These are phyloP conservation scores for Aquilaria malaccensis DNA, from an alignment of 345 rosid species.

Conservation along the genomic window DNA sequence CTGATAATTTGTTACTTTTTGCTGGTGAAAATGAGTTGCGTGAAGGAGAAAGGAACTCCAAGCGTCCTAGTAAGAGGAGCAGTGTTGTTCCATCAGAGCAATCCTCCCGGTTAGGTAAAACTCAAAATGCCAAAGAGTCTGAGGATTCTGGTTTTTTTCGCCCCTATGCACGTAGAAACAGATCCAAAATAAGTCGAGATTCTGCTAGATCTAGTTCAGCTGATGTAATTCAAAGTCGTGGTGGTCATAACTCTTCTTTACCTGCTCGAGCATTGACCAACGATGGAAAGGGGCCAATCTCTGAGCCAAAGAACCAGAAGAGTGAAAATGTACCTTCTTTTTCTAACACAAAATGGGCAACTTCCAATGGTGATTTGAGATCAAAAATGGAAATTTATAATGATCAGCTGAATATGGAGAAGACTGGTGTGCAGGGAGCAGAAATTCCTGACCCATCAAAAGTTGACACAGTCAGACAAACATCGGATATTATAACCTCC, in stretches of 20 bases:
- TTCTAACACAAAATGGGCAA: constrained; percentile 32
- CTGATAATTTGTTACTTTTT: constrained; percentile 80
- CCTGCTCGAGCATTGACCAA: constrained; percentile 45
- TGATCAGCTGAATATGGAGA: constrained; percentile 34
- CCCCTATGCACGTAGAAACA: constrained; percentile 93
- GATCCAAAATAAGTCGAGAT: constrained; percentile 84
- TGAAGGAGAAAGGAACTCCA: constrained; percentile 43
- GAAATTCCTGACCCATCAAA: constrained; percentile 31
- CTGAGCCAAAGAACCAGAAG: constrained; percentile 56
- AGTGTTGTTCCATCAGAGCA: constrained; percentile 51
- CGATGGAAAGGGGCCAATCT: constrained; percentile 43
- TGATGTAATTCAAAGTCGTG: constrained; percentile 63
- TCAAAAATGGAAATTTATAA: constrained; percentile 37
- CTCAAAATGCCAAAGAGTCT: constrained; percentile 68
- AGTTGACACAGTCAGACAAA: constrained; percentile 29
- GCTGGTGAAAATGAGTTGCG: constrained; percentile 69
- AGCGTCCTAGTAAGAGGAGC: constrained; percentile 46
- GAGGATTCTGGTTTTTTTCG: constrained; percentile 99
- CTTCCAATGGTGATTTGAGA: constrained; percentile 52
- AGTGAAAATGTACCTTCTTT: constrained; percentile 42
- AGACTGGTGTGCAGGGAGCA: constrained; percentile 36
- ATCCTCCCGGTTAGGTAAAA: constrained; percentile 55
- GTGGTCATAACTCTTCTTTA: constrained; percentile 57
- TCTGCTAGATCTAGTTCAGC: constrained; percentile 70
- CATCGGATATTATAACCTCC: constrained; percentile 30